phyloP scores from a whole-genome alignment of 352 stramenopile species.

The Globisporangium emineosum region DNA sequence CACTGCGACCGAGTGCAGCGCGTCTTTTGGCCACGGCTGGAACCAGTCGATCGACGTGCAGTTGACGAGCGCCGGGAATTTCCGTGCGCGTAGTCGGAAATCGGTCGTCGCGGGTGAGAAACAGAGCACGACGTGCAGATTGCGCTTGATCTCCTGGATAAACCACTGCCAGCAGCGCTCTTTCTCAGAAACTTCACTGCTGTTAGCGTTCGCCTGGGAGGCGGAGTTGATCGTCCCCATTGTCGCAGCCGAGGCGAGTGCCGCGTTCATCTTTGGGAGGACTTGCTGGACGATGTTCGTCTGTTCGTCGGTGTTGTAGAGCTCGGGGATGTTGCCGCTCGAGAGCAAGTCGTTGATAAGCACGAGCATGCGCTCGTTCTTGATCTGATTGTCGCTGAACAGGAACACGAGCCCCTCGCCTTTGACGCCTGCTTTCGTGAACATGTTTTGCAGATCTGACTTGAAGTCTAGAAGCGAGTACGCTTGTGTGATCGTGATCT shows the following conservation, averaged over 20 bases:
- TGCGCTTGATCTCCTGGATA: conserved; percentile 85
- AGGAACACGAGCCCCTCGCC: conserved; percentile 91
- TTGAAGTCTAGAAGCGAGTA: conserved; percentile 95
- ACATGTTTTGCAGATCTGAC: conserved; percentile 91
- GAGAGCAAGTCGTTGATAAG: conserved; percentile 93
- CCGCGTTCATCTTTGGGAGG: conserved; percentile 78
- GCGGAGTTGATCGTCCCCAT: background rate
- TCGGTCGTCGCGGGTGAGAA: conserved; percentile 91
- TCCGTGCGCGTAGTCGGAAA: conserved; percentile 86
- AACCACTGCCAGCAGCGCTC: conserved; percentile 93
- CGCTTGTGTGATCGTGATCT: conserved; percentile 88
- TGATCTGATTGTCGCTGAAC: conserved; percentile 92
- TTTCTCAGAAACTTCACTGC: conserved; percentile 76
- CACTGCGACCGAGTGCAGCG: conserved; percentile 87
- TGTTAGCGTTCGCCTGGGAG: background rate
- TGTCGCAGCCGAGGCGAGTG: conserved; percentile 23
- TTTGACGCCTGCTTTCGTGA: conserved; percentile 89
- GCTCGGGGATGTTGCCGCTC: conserved; percentile 89
- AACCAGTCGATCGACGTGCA: conserved; percentile 94
- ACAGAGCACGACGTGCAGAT: conserved; percentile 94
- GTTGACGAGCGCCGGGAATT: conserved; percentile 94
- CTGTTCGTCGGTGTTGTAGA: conserved; percentile 92
- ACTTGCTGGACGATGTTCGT: conserved; percentile 88
- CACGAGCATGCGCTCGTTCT: conserved; percentile 94
- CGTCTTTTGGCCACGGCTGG: conserved; percentile 90